These are phyloP conservation scores for Terana coerulea DNA, from an alignment of 768 basidiomycete genomes.

Conservation along the genomic window DNA sequence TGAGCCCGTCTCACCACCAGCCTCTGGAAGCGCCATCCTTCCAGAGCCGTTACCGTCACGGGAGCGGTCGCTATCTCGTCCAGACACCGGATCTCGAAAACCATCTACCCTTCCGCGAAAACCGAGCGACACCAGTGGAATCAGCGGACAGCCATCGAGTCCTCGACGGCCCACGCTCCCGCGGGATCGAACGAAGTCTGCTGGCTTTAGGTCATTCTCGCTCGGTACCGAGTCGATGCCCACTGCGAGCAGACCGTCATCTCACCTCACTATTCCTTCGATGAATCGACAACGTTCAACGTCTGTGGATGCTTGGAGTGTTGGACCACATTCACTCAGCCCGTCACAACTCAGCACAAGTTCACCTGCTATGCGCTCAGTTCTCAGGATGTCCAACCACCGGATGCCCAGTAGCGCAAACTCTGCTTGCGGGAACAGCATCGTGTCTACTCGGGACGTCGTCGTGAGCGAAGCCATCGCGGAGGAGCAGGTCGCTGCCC, in stretches of 20 bases:
- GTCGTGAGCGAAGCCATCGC: conserved; percentile 66
- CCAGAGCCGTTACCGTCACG: too few species aligned
- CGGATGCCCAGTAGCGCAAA: background rate
- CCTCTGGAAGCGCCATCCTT: too few species aligned
- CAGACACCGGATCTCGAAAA: too few species aligned
- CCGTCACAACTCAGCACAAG: background rate
- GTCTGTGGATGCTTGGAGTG: conserved; percentile 20
- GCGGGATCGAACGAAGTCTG: background rate
- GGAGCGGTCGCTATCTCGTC: too few species aligned
- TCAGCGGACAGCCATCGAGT: background rate
- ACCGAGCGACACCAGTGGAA: conserved; percentile 24
- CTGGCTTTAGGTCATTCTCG: conserved; percentile 13
- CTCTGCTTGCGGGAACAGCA: conserved; percentile 21
- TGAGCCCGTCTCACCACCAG: too few species aligned
- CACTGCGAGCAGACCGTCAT: background rate
- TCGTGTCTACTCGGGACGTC: conserved; percentile 56
- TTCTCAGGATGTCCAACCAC: background rate
- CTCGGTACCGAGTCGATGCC: background rate
- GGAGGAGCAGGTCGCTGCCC: conserved; percentile 59
- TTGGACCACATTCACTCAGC: background rate
- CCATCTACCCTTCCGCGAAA: conserved; percentile 32
- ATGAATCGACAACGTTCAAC: conserved; percentile 19
- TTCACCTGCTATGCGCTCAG: background rate
- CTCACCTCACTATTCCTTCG: conserved; percentile 14
- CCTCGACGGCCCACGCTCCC: background rate